Base-by-base conservation (phyloP, 495 filamentous ascomycete genomes). In the Oleoguttula mirabilis region DNA sequence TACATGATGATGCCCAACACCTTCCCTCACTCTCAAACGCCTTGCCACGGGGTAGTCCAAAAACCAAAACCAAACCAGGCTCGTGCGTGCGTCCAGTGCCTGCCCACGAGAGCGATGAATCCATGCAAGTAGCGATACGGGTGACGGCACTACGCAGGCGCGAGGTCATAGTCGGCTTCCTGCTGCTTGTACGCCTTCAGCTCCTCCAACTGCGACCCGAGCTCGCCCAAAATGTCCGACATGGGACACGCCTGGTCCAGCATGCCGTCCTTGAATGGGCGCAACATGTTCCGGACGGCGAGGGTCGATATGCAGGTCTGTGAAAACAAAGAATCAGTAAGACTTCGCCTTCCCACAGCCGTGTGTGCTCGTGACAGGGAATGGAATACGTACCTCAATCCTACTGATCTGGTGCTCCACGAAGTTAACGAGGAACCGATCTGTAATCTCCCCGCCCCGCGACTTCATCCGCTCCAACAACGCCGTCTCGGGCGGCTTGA, bases 341-440 rank as follows among this genome's bases (percentile, higher is more conserved):
- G n/a, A n/a, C n/a, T n/a, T n/a, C n/a, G n/a, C n/a, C n/a, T n/a
- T n/a, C n/a, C n/a, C n/a, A n/a, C n/a, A n/a, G n/a, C n/a, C n/a
- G n/a, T n/a, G n/a, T n/a, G n/a, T n/a, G n/a, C n/a, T n/a, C n/a
- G n/a, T n/a, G 25, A 10, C 6, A 20, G 20, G n/a, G 43, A 25
- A 43, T n/a, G 37, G 31, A 43, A 8, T 27, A 64, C 81, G 53
- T 68, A 90, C 88, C 76, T 99, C 90, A 56, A 99, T 93, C 43
- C 90, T 74, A 44, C 82, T 84, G 43, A 96, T 80, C 65, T 93
- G 84, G 56, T 95, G 88, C 56, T 94, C 88, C 51, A 96, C 71
- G 58, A 96, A 80, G 54, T 82, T 82, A 30, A 88, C 56, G 53
- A 94, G 61, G 55, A 88, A 84, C 16, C 74, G 69, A 64, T 96